These are phyloP conservation scores for Globisporangium rhizosaccharum DNA, from an alignment of 352 stramenopile genomes.

Conservation along the genomic window DNA sequence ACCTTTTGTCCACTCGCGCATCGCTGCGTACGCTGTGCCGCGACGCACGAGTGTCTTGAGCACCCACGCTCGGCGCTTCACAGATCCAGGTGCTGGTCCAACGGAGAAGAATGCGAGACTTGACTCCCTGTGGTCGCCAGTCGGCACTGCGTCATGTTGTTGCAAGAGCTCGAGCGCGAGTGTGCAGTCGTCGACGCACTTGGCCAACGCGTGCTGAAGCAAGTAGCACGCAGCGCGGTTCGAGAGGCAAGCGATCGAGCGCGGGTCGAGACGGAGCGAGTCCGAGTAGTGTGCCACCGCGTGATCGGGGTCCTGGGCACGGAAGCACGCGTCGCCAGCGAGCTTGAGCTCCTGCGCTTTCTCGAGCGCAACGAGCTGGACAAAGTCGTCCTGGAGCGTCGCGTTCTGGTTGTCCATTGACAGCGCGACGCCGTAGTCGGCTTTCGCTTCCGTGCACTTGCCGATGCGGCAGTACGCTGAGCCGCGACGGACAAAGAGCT, in stretches of 20 bases:
- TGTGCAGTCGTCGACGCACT: conserved; percentile 62
- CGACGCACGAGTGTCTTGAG: conserved; percentile 73
- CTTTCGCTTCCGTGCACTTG: conserved; percentile 58
- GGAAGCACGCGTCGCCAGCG: conserved; percentile 41
- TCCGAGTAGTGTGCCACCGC: conserved; percentile 53
- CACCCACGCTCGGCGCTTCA: conserved; percentile 62
- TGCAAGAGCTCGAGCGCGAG: conserved; percentile 52
- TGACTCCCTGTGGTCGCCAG: conserved; percentile 2
- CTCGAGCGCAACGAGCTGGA: conserved; percentile 52
- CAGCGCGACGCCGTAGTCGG: conserved; percentile 73
- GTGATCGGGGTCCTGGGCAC: conserved; percentile 26
- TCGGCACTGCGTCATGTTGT: conserved; percentile 14
- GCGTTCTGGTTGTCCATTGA: conserved; percentile 74
- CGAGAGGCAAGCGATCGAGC: conserved; percentile 66
- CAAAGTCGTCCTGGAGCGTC: conserved; percentile 61
- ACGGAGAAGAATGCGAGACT: conserved; percentile 55
- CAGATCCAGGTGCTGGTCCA: conserved; percentile 41
- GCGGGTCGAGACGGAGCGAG: conserved; percentile 46
- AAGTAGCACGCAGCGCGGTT: conserved; percentile 72
- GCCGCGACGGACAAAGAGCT: conserved; percentile 65
- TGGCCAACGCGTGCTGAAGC: conserved; percentile 31
- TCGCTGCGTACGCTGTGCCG: conserved; percentile 39
- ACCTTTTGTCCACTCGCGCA: conserved; percentile 38
- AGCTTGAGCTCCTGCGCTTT: conserved; percentile 49
- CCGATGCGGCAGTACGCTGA: conserved; percentile 60